Conservation (phyloP, 352 stramenopile species). For the Globisporangium sylvaticum region DNA sequence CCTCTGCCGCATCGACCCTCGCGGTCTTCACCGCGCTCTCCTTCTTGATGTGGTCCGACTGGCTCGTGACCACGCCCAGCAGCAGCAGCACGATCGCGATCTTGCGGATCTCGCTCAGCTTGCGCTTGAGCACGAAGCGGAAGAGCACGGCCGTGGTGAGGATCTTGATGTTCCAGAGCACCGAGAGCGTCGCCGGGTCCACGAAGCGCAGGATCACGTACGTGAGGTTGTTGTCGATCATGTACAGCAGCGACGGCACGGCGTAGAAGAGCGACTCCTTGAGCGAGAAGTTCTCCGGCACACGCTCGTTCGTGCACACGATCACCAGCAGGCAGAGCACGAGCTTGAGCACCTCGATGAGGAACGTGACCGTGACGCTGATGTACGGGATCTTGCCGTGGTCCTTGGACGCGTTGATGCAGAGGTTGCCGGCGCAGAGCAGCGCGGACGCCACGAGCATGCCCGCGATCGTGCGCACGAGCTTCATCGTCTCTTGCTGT, state of each 20-base stretch:
- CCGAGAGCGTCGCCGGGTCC: slow-evolving; percentile 79
- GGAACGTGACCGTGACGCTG: slow-evolving; percentile 79
- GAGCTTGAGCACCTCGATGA: slow-evolving; percentile 85
- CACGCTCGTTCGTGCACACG: slow-evolving; percentile 30
- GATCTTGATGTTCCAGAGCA: slow-evolving; percentile 90
- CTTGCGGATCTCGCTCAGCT: slow-evolving; percentile 65
- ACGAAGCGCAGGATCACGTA: slow-evolving; percentile 87
- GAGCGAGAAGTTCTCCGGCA: slow-evolving; percentile 40
- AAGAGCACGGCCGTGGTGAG: slow-evolving; percentile 82
- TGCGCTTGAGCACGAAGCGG: slow-evolving; percentile 72
- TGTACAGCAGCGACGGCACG: slow-evolving; percentile 80
- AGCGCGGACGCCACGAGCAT: slow-evolving; percentile 68
- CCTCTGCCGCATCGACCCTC: slow-evolving; percentile 12
- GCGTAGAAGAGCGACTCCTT: slow-evolving; percentile 71
- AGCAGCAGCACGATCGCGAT: slow-evolving; percentile 74
- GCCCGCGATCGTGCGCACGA: slow-evolving; percentile 47
- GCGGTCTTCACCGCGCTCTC: slow-evolving; percentile 15
- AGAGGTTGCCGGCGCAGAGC: slow-evolving; percentile 78
- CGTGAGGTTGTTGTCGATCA: slow-evolving; percentile 87
- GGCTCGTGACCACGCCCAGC: slow-evolving; percentile 74
- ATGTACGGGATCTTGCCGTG: slow-evolving; percentile 76
- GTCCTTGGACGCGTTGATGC: slow-evolving; percentile 82
- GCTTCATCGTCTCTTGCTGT: slow-evolving; percentile 23
- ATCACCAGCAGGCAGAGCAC: slow-evolving; percentile 42
- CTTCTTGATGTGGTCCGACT: slow-evolving; percentile 66